These are phyloP conservation scores for Chlamydomonas applanata DNA, from an alignment of 139 green algal species.

Conservation along the genomic window DNA sequence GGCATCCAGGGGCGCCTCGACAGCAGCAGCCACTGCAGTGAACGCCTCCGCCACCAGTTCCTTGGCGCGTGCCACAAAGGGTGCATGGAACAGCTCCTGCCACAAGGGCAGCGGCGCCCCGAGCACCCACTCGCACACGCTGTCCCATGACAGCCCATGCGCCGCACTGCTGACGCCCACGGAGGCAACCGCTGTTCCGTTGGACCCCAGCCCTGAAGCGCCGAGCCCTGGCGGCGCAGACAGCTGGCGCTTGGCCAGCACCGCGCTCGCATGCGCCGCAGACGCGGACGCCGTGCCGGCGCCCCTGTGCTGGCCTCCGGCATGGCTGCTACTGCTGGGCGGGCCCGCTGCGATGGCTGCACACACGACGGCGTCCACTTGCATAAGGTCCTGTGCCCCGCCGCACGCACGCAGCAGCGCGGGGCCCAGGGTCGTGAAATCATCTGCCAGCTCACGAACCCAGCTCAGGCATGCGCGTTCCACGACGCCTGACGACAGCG, in stretches of 20 bases:
- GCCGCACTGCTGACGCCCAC: too few species aligned
- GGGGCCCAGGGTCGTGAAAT: slow-evolving; percentile 29
- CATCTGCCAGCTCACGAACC: slow-evolving; percentile 51
- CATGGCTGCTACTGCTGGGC: slow-evolving; percentile 4
- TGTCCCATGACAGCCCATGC: slow-evolving; percentile 47
- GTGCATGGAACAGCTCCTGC: slow-evolving; percentile 69
- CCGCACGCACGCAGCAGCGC: slow-evolving; percentile 53
- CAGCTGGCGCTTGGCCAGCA: not conserved
- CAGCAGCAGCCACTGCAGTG: slow-evolving; percentile 3
- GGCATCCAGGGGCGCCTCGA: slow-evolving; percentile 45
- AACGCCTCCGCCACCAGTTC: slow-evolving; percentile 62
- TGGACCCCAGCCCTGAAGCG: too few species aligned
- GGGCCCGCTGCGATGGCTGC: slow-evolving; percentile 37
- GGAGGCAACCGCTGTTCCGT: too few species aligned
- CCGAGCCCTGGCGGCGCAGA: too few species aligned
- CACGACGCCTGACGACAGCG: slow-evolving; percentile 46
- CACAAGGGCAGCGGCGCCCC: slow-evolving; percentile 64
- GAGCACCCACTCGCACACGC: slow-evolving; percentile 73
- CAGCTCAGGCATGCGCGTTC: slow-evolving; percentile 60
- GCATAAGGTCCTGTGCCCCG: slow-evolving; percentile 38
- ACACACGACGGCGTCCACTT: slow-evolving; percentile 51
- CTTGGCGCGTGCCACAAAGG: slow-evolving; percentile 59
- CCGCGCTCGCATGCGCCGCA: slow-evolving; percentile 1
- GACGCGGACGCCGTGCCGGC: not conserved
- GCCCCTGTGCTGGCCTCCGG: not conserved